Evolutionary conservation across 169 alveolate species (phyloP), one percentile per base, ranked within the genome.

Genomic region (Blepharisma undulans): DNA sequence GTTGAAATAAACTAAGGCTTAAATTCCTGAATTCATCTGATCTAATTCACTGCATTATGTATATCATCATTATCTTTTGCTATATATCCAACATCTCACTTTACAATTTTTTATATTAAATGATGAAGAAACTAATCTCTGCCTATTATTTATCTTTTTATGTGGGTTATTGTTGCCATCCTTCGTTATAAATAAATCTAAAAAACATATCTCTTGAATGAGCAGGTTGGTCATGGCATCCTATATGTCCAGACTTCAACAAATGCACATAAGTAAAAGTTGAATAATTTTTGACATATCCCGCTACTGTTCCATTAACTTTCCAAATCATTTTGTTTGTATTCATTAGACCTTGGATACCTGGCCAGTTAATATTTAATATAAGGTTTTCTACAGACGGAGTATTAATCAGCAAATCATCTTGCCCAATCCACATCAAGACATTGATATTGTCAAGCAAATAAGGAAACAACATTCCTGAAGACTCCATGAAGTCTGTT

Each of bases 241-340:
- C 95, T 91, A 93, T 77, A 89, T 93, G 96, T 21, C 97, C 97
- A 66, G 97, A 88, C n/a, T 92, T 91, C 61, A 81, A 88, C 8
- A 95, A 72, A 27, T 94, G 87, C 22, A 87, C 81, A 88, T 89
- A 92, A 76, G 91, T 95, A 22, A 95, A 92, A 78, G 93, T 94
- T 72, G 92, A 72, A 87, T 90, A 91, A 18, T 79, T 33, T 84
- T 72, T 79, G 27, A 59, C 33, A 82, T 93, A 92, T 21, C 97
- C 97, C 27, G 96, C 94, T 10, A 89, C 89, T 21, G 84, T 30
- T 36, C 95, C 96, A 66, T 92, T 82, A 27, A 94, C 95, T 32
- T 36, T 72, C 96, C 96, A 94, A n/a, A 27, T 36, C n/a, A 79
- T 34, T 76, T 80, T 84, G 1, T 87, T 66, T 0, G 95, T 92